Base-by-base conservation (phyloP, 2,329 filamentous ascomycete genomes). In the Lachnellula occidentalis region DNA sequence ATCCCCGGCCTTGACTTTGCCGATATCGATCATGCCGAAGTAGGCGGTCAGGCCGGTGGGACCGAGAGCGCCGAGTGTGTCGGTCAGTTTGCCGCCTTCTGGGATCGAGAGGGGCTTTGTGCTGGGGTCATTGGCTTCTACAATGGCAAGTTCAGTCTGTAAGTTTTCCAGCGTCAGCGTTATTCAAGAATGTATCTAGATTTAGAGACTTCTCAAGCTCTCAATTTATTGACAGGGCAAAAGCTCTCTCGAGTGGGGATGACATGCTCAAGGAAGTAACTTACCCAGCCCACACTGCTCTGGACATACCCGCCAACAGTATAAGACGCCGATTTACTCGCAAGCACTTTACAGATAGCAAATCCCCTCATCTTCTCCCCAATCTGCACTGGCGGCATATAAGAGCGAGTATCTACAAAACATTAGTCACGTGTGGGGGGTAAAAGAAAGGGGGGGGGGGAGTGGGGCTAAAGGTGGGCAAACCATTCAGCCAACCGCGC, bases 31-130 rank as follows among this genome's bases (percentile, higher is more conserved):
- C 67, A 92, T 81, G 19, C 88, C 88, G 59, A 88, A 87, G 72
- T 89, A 92, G 2, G 88, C 88, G 0, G 88, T 92, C 58, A 91
- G 63, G 2, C 86, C 86, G 0, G 87, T 89, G 69, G 83, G 73
- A 12, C 88, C 88, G 1, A 78, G 73, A 22, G 80, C 78, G 4
- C 82, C 82, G 51, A 87, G 73, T 12, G 82, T 76, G 67, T 89
- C 85, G 14, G 83, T 83, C 19, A 74, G 65, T 55, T 72, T 68
- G 27, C 69, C 64, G 15, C 74, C 68, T 31, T 69, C 60, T 3
- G 78, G 77, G 57, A 76, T 71, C 21, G 64, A 56, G 14, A 75
- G 64, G 7, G 56, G 58, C 4, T 77, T 71, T 48, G 79, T 71
- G 3, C 7, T 15, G 1, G 45, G 45, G 15, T 75, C 71, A 55